Evolutionary conservation across 768 basidiomycete genomes (phyloP).

Genomic region (Leucosporidium yakuticum): DNA sequence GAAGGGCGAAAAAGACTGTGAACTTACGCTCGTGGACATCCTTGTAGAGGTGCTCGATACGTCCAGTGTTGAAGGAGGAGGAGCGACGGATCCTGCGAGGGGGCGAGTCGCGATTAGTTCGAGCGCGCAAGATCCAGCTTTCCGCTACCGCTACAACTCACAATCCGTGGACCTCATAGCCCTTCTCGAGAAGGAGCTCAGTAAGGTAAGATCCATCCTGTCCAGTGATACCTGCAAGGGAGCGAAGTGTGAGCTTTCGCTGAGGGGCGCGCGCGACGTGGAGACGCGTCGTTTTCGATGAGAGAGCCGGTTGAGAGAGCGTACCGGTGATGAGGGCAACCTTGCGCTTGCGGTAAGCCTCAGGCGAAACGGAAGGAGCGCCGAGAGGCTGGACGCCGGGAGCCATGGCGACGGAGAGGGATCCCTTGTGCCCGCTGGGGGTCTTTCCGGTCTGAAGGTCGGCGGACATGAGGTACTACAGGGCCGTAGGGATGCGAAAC

Average conservation of each 20-base stretch:
- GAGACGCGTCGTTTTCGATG: not conserved
- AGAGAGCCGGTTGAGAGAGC: too few species aligned
- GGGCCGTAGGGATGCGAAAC: too few species aligned
- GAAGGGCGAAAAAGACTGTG: not conserved
- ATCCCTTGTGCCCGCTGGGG: too few species aligned
- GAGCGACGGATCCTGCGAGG: constrained; percentile 78
- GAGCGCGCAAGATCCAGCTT: not conserved
- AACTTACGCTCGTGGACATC: constrained; percentile 84
- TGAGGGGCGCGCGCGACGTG: too few species aligned
- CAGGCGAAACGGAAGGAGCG: too few species aligned
- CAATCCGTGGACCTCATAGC: constrained; percentile 46
- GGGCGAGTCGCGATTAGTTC: not conserved
- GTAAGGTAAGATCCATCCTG: constrained; percentile 80
- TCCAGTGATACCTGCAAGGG: too few species aligned
- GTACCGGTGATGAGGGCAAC: constrained; percentile 86
- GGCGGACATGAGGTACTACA: too few species aligned
- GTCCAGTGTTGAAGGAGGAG: constrained; percentile 95
- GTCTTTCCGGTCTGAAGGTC: too few species aligned
- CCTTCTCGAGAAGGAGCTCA: constrained; percentile 49
- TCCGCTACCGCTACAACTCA: constrained; percentile 19
- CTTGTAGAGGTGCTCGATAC: constrained; percentile 84
- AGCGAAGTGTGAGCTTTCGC: too few species aligned
- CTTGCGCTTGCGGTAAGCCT: constrained; percentile 69
- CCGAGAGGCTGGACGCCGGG: too few species aligned
- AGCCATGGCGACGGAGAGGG: too few species aligned